phyloP scores from a whole-genome alignment of 768 basidiomycete species.

The Infundibulicybe gibba region DNA sequence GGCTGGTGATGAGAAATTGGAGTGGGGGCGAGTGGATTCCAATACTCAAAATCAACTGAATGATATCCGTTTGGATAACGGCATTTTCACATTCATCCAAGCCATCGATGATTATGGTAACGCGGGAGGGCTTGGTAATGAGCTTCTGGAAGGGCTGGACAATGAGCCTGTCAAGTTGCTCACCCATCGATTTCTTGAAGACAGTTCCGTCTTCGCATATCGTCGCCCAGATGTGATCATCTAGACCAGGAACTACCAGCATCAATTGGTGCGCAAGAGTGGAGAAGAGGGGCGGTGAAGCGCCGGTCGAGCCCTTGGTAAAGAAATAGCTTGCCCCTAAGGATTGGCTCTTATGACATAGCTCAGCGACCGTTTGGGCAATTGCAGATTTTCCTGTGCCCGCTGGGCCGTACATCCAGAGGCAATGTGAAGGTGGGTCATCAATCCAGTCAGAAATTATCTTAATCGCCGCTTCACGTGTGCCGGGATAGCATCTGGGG shows the following conservation, averaged over 20 bases:
- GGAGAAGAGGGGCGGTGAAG: neutral
- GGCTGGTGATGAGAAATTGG: slow-evolving; percentile 6
- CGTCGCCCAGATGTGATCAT: slow-evolving; percentile 1
- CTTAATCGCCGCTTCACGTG: too few relatives aligned
- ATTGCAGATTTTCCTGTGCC: neutral
- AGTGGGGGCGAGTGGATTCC: neutral
- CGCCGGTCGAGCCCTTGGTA: slow-evolving; percentile 3
- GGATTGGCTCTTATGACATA: neutral
- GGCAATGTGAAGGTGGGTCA: slow-evolving; percentile 3
- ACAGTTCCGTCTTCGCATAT: slow-evolving; percentile 2
- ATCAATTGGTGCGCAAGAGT: slow-evolving; percentile 8
- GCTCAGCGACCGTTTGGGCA: slow-evolving; percentile 8
- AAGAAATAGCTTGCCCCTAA: slow-evolving; percentile 12
- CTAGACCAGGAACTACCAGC: slow-evolving; percentile 1
- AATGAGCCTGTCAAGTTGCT: slow-evolving; percentile 4
- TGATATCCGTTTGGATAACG: slow-evolving; percentile 3
- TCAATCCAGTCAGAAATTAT: slow-evolving; percentile 7
- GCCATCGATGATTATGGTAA: neutral
- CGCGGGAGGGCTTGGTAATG: neutral
- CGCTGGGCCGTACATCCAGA: neutral
- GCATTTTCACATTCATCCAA: slow-evolving; percentile 1
- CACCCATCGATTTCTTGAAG: neutral
- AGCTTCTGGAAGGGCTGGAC: slow-evolving; percentile 3
- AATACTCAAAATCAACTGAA: slow-evolving; percentile 4
- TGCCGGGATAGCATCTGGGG: too few relatives aligned